phyloP scores from a whole-genome alignment of 73 alveolate species.

The Uronychia setigera region DNA sequence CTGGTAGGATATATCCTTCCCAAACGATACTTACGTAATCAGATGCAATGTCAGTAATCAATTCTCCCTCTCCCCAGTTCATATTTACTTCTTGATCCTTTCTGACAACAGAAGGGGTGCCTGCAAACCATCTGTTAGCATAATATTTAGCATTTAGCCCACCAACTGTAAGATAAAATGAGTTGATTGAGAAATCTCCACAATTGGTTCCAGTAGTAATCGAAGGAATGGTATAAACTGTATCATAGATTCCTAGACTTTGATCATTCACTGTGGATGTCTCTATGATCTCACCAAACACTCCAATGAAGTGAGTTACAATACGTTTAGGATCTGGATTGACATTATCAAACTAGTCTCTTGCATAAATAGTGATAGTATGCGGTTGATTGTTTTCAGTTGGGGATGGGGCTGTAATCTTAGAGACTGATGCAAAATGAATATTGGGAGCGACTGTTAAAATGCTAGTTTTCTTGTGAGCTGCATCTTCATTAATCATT shows the following conservation, averaged over 20 bases:
- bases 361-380: not conserved
- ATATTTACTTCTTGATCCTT: conserved; percentile 62
- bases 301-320: conserved; percentile 16
- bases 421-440: not conserved
- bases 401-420: not conserved
- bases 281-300: not conserved
- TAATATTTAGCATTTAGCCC: conserved; percentile 74
- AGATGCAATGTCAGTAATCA: conserved; percentile 51
- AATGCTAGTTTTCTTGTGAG: conserved; percentile 44
- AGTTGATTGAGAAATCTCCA: conserved; percentile 31
- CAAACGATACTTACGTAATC: conserved; percentile 65
- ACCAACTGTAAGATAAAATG: conserved; percentile 47
- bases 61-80: conserved; percentile 73
- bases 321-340: not conserved
- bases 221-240: conserved; percentile 41
- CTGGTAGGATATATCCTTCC: conserved; percentile 77
- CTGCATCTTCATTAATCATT: conserved; percentile 53
- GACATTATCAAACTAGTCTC: conserved; percentile 6
- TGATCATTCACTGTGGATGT: conserved; percentile 24
- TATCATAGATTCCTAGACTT: conserved; percentile 29
- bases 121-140: conserved; percentile 78
- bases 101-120: conserved; percentile 42
- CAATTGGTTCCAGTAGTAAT: conserved; percentile 34
- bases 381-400: not conserved
- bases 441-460: conserved; percentile 14